Base-by-base conservation (phyloP, 1,284 basidiomycete species). In the Clitocybe nebularis region DNA sequence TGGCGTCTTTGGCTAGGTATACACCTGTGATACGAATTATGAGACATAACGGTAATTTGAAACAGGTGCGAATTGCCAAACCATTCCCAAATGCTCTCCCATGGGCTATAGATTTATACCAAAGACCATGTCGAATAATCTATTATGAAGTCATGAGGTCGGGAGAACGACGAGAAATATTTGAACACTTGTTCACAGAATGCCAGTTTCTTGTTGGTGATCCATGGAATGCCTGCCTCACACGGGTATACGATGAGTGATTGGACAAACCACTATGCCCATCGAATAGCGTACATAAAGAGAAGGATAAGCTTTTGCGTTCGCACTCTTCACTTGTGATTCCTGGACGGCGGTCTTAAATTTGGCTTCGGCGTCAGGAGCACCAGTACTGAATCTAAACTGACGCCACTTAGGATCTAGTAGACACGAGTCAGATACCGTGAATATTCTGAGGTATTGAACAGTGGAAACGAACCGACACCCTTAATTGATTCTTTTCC, bases 221-320 rank as follows among this genome's bases (percentile, higher is more conserved):
- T 0, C 79, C 80, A 54, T 82, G 80, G 55, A 81, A 82, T 5
- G 76, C 80, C 78, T 81, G 13, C n/a, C n/a, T n/a, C n/a, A n/a
- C n/a, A n/a, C n/a, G n/a, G n/a, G n/a, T n/a, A n/a, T n/a, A n/a
- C n/a, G n/a, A n/a, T n/a, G n/a, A n/a, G n/a, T n/a, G n/a, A n/a
- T n/a, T n/a, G n/a, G n/a, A n/a, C n/a, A n/a, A n/a, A n/a, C n/a
- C n/a, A n/a, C n/a, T n/a, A n/a, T n/a, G n/a, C n/a, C n/a, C n/a
- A n/a, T n/a, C n/a, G 37, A 30, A 25, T 13, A 26, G 49, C 71
- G 19, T 46, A 78, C 80, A 54, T 76, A 82, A 32, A 83, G 59
- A 10, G 74, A 72, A 5, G 79, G 79, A 46, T 73, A 79, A 19
- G 53, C 43, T 29, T 43, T 49, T 5, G 74, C 71, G 49, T 77